Base-by-base conservation (phyloP, 768 basidiomycete species). In the Lentinula edodes region DNA sequence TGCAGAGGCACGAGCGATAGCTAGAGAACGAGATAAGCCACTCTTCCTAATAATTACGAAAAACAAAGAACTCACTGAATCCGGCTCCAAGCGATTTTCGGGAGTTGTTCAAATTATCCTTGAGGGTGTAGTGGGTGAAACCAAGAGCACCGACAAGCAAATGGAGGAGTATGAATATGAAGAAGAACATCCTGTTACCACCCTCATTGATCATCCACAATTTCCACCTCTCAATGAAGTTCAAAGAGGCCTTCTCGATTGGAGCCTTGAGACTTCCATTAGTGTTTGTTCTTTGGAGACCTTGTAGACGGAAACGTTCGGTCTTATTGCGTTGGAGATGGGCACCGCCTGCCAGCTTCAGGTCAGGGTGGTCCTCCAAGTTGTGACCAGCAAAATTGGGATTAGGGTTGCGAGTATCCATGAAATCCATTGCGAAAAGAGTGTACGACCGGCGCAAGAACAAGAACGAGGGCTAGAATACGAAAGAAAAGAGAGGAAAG, bases 171-270 rank as follows among this genome's bases (percentile, higher is more conserved):
- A 95, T 76, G 86, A 90, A 97, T 63, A 86, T 72, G 60, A 75
- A 81, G 75, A 95, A 92, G 79, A 95, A 93, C 42, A 95, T 66
- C 58, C 83, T 80, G 48, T 82, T 81, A 13, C 89, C 86, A 68
- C 95, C 95, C 70, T 95, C 94, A 71, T 95, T 95, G 72, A 95
- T 92, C 89, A 93, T 90, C 94, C 94, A 96, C n/a, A 86, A 67
- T 65, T 81, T 79, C 67, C 83, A 80, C 65, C 57, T 35, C 20
- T 46, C 62, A 10, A 41, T 41, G n/a, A 52, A 10, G 46, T 66
- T 72, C 36, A 81, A 76, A 51, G 71, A 67, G 62, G 77, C 77
- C 15, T 71, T 71, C 0, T 71, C 68, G 6, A 65, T 68, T 5
- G 68, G 68, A 39, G 65, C 60, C 1, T 61, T 63, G 38, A 43